Conservation (phyloP, 768 basidiomycete species). For the Sistotremastrum suecicum region DNA sequence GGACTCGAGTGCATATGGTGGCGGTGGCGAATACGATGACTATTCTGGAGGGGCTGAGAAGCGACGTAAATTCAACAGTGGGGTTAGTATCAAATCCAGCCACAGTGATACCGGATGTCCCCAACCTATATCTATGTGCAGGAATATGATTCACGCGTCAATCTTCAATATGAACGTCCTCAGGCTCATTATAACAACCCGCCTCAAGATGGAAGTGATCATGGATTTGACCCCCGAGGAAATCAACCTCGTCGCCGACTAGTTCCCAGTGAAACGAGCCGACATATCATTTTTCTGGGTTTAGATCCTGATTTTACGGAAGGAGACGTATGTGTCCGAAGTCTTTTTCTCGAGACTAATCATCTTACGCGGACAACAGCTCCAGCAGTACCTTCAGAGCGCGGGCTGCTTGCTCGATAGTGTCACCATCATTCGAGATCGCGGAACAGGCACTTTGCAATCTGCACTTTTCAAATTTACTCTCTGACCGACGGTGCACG, state of each 20-base stretch:
- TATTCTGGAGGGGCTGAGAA: slow-evolving; percentile 50
- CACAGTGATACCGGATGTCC: slow-evolving; percentile 1
- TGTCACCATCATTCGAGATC: slow-evolving; percentile 92
- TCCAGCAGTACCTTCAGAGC: slow-evolving; percentile 62
- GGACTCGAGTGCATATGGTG: slow-evolving; percentile 26
- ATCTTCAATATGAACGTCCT: background rate
- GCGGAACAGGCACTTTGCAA: slow-evolving; percentile 88
- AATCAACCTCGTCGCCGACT: slow-evolving; percentile 28
- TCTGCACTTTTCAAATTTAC: slow-evolving; percentile 57
- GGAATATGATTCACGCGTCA: slow-evolving; percentile 34
- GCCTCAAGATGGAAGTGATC: slow-evolving; percentile 7
- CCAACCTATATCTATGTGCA: slow-evolving; percentile 13
- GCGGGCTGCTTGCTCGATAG: slow-evolving; percentile 68
- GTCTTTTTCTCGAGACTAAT: slow-evolving; percentile 14
- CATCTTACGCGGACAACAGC: slow-evolving; percentile 29
- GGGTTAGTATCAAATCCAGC: slow-evolving; percentile 30
- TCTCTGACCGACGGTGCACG: slow-evolving; percentile 66
- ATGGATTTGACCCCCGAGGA: slow-evolving; percentile 7
- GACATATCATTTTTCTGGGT: slow-evolving; percentile 92
- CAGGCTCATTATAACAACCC: slow-evolving; percentile 1
- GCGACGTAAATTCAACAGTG: slow-evolving; percentile 66
- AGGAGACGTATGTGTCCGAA: slow-evolving; percentile 63
- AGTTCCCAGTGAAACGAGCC: slow-evolving; percentile 71
- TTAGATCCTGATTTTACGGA: slow-evolving; percentile 87
- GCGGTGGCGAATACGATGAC: slow-evolving; percentile 53